Evolutionary conservation across 2,329 filamentous ascomycete species (phyloP).

Genomic region (Penicillium expansum): DNA sequence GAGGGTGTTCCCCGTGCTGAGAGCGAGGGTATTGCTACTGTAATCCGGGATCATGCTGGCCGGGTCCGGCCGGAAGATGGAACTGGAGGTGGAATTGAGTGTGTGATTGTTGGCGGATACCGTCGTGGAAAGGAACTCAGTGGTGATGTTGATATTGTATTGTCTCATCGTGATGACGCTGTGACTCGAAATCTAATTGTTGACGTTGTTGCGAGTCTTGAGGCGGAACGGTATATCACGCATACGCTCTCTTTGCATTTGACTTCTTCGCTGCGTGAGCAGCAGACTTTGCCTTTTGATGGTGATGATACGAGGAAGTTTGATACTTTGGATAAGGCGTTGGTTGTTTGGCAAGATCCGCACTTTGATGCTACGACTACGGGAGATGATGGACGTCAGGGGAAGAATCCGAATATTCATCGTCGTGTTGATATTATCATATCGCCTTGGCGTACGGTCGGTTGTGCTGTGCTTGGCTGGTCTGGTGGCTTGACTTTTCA

Average conservation of each 20-base stretch:
- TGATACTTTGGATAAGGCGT: constrained; percentile 84
- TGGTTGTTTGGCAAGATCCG: constrained; percentile 87
- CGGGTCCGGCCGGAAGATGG: constrained; percentile 51
- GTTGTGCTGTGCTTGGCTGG: constrained; percentile 88
- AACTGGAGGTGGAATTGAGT: constrained; percentile 53
- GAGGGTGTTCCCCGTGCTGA: constrained; percentile 69
- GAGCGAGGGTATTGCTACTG: constrained; percentile 65
- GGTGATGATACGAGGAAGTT: constrained; percentile 55
- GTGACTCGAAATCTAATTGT: constrained; percentile 69
- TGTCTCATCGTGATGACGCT: constrained; percentile 71
- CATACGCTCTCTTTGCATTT: constrained; percentile 73
- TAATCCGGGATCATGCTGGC: constrained; percentile 66
- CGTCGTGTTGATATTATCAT: constrained; percentile 90
- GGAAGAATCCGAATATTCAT: constrained; percentile 68
- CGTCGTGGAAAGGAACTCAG: constrained; percentile 70
- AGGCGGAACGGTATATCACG: constrained; percentile 69
- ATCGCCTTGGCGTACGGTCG: constrained; percentile 80
- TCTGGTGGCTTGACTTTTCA: constrained; percentile 86
- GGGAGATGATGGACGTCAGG: constrained; percentile 29
- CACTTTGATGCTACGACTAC: constrained; percentile 31
- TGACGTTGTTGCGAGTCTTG: constrained; percentile 68
- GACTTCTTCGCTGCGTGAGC: constrained; percentile 69
- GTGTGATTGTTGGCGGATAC: constrained; percentile 74
- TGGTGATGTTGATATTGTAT: constrained; percentile 81
- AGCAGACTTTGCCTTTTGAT: constrained; percentile 59